Percentiles rank a stretch among this genome's conserved stretches.
These are phyloP conservation scores for Sugiyamaella novakii DNA, from an alignment of 1,139 yeast species.

Conservation along the genomic window DNA sequence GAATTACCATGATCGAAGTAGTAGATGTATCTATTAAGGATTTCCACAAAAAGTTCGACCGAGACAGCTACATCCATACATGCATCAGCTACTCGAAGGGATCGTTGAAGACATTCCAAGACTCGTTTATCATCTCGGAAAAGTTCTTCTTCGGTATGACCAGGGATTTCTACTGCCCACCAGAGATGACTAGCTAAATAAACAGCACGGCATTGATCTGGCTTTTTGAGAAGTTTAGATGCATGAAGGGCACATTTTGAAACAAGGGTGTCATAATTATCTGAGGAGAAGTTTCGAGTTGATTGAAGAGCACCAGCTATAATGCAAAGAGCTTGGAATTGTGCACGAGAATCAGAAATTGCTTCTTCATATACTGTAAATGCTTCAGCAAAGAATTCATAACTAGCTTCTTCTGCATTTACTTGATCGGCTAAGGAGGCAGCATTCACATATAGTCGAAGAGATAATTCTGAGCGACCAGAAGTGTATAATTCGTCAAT, in stretches of 20 bases:
- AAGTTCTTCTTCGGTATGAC: constrained; percentile 38
- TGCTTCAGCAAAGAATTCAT: constrained; percentile 87
- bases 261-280: constrained; percentile 76
- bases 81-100: constrained; percentile 88
- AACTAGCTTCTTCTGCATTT: constrained; percentile 63
- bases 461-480: constrained; percentile 54
- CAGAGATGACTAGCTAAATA: constrained; percentile 87
- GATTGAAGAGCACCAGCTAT: constrained; percentile 66
- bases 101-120: constrained; percentile 69
- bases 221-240: constrained; percentile 82
- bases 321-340: constrained; percentile 54
- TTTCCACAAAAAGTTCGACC: constrained; percentile 83
- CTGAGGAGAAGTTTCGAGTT: constrained; percentile 57
- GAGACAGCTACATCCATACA: constrained; percentile 84
- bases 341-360: constrained; percentile 62
- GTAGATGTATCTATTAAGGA: constrained; percentile 79
- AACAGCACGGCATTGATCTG: constrained; percentile 92
- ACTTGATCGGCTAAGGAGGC: constrained; percentile 76
- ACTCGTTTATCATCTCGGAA: constrained; percentile 63
- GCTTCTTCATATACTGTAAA: constrained; percentile 87
- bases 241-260: constrained; percentile 87
- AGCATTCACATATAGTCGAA: constrained; percentile 50
- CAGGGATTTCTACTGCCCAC: constrained; percentile 72
- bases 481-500: constrained; percentile 64
- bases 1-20: constrained; percentile 83